These are phyloP conservation scores for Lasiodiplodia gonubiensis DNA, from an alignment of 2,329 filamentous ascomycete genomes.

Conservation along the genomic window DNA sequence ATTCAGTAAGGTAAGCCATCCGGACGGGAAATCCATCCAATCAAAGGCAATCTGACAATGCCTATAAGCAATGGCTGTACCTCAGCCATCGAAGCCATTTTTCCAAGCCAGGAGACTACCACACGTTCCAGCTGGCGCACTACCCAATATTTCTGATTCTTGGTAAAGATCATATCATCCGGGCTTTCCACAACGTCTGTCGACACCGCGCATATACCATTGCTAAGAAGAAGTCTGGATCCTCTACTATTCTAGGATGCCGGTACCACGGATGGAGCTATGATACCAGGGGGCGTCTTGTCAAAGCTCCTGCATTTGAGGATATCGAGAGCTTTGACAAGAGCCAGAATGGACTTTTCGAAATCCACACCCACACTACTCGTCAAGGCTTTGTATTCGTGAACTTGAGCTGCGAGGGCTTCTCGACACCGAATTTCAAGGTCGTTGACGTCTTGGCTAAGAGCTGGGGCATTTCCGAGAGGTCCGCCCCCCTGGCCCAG, in stretches of 20 bases:
- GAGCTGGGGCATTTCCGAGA: slow-evolving; percentile 30
- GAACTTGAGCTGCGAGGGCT: slow-evolving; percentile 35
- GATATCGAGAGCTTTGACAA: slow-evolving; percentile 47
- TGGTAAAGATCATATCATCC: slow-evolving; percentile 42
- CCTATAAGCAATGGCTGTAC: slow-evolving; percentile 45
- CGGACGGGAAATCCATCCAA: not conserved
- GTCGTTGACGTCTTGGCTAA: slow-evolving; percentile 29
- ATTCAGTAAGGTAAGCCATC: slow-evolving; percentile 52
- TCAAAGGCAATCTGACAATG: slow-evolving; percentile 16
- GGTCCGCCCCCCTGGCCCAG: slow-evolving; percentile 37
- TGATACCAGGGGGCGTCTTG: slow-evolving; percentile 49
- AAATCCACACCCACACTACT: slow-evolving; percentile 37
- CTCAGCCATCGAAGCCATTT: slow-evolving; percentile 46
- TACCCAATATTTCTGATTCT: slow-evolving; percentile 50
- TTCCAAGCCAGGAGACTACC: slow-evolving; percentile 44
- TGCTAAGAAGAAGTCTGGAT: slow-evolving; percentile 46
- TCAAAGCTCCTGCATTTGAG: slow-evolving; percentile 52
- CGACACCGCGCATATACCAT: slow-evolving; percentile 54
- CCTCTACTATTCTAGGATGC: slow-evolving; percentile 49
- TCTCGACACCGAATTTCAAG: slow-evolving; percentile 29
- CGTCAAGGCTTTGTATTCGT: slow-evolving; percentile 38
- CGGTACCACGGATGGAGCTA: slow-evolving; percentile 57
- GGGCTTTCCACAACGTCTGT: slow-evolving; percentile 54
- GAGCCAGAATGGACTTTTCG: slow-evolving; percentile 39
- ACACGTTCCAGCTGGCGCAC: slow-evolving; percentile 43